These are phyloP conservation scores for Caryopteris hybrid DNA, from an alignment of 305 asterid species.

Conservation along the genomic window DNA sequence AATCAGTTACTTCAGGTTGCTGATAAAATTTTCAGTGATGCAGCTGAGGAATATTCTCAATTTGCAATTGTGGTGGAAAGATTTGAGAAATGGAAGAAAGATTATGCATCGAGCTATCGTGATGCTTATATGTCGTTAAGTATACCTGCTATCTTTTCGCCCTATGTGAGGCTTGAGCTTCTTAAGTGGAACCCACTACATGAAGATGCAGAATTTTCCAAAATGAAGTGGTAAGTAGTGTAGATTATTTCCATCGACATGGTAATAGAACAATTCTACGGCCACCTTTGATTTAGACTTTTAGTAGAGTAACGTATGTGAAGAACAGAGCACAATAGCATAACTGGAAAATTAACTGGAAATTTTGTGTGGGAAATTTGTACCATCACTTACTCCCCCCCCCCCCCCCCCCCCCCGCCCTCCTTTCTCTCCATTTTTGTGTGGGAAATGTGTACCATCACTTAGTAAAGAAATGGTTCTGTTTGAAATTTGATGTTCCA, in stretches of 20 bases:
- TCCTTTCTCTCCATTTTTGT: background rate
- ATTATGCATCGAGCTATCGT: constrained; percentile 66
- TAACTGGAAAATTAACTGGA: background rate
- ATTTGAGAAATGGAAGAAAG: constrained; percentile 80
- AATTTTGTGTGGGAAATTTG: background rate
- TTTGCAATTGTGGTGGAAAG: constrained; percentile 62
- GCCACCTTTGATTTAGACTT: background rate
- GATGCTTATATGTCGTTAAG: constrained; percentile 92
- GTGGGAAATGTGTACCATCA: background rate
- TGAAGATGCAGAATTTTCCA: constrained; percentile 68
- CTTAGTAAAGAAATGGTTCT: background rate
- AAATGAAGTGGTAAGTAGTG: constrained; percentile 75
- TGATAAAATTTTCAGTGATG: constrained; percentile 75
- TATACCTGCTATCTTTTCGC: constrained; percentile 78
- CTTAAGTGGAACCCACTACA: constrained; percentile 97
- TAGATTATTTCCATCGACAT: background rate
- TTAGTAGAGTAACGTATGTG: background rate
- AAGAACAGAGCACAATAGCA: background rate
- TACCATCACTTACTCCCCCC: too few relatives aligned
- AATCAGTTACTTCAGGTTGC: constrained; percentile 74
- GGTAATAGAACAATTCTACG: background rate
- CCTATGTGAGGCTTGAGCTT: constrained; percentile 88
- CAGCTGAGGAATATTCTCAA: constrained; percentile 81
- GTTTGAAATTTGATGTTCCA: background rate
- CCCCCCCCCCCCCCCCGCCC: too few relatives aligned